Evolutionary conservation across 179 eudicot genomes (phyloP).

Genomic region (Patellifolia procumbens): DNA sequence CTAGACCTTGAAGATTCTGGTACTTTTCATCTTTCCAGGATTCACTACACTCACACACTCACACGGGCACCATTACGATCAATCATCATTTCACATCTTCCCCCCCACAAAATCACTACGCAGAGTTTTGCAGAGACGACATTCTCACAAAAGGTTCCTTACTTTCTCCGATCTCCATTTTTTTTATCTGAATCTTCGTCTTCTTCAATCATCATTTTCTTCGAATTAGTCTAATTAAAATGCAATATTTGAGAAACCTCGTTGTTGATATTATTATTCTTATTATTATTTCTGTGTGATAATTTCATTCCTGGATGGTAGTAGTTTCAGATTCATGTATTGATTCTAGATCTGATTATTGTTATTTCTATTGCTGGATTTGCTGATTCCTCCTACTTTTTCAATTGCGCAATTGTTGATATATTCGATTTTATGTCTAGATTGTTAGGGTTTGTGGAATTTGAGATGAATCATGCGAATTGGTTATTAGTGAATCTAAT

Average conservation of each 20-base stretch:
- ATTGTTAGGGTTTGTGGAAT: background rate
- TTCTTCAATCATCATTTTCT: background rate
- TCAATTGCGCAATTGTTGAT: background rate
- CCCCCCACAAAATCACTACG: background rate
- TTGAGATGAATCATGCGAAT: background rate
- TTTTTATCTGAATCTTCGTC: background rate
- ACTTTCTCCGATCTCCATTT: conserved; percentile 7
- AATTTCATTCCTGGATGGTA: background rate
- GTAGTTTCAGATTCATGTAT: background rate
- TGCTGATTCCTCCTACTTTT: background rate
- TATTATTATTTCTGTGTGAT: background rate
- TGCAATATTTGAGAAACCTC: background rate
- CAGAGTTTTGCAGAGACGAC: background rate
- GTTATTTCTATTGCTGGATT: background rate
- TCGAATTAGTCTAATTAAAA: background rate
- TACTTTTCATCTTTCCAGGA: background rate
- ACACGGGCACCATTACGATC: background rate
- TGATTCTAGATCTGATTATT: conserved; percentile 5
- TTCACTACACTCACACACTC: background rate
- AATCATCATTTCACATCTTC: background rate
- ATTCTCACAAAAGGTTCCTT: background rate
- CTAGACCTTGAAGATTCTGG: background rate
- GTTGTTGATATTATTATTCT: too few species aligned
- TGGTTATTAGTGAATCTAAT: background rate
- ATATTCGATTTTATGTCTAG: background rate